A percentile compares a stretch with the other conserved stretches of the same genome.
phyloP scores from a whole-genome alignment of 345 rosid species.

The Linum usitatissimum region DNA sequence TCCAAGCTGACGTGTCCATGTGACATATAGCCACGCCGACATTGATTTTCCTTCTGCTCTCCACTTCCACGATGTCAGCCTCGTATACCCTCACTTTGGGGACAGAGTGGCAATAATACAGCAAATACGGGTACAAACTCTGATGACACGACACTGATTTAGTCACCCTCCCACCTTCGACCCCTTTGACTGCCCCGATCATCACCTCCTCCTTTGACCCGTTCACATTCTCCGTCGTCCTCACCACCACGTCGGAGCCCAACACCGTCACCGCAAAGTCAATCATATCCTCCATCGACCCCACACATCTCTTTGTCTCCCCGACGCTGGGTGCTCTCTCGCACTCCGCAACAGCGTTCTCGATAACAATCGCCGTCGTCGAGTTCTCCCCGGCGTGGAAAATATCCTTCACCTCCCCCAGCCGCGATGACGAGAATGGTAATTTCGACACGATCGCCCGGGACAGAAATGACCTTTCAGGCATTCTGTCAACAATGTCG shows the following conservation, averaged over 20 bases:
- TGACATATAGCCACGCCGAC: slow-evolving; percentile 24
- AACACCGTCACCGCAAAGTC: slow-evolving; percentile 18
- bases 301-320: slow-evolving; percentile 23
- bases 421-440: slow-evolving; percentile 14
- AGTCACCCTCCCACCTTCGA: slow-evolving; percentile 21
- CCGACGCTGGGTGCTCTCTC: slow-evolving; percentile 19
- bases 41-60: slow-evolving; percentile 12
- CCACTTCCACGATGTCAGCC: slow-evolving; percentile 17
- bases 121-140: slow-evolving; percentile 21
- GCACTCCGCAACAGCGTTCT: slow-evolving; percentile 19
- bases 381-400: slow-evolving; percentile 16
- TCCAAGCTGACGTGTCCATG: slow-evolving; percentile 24
- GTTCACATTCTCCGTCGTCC: slow-evolving; percentile 15
- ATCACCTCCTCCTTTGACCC: slow-evolving; percentile 17
- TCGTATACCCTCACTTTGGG: slow-evolving; percentile 22
- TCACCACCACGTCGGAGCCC: slow-evolving; percentile 14
- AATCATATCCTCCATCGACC: slow-evolving; percentile 21
- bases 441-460: slow-evolving; percentile 14
- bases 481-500: slow-evolving; percentile 22
- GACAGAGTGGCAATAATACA: slow-evolving; percentile 27
- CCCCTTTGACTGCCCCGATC: slow-evolving; percentile 14
- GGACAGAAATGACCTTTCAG: slow-evolving; percentile 20
- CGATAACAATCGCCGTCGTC: slow-evolving; percentile 14
- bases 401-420: slow-evolving; percentile 7
- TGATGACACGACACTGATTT: slow-evolving; percentile 27